Base-by-base conservation (phyloP, 139 green algal genomes). In the Diplosphaera chodatii region DNA sequence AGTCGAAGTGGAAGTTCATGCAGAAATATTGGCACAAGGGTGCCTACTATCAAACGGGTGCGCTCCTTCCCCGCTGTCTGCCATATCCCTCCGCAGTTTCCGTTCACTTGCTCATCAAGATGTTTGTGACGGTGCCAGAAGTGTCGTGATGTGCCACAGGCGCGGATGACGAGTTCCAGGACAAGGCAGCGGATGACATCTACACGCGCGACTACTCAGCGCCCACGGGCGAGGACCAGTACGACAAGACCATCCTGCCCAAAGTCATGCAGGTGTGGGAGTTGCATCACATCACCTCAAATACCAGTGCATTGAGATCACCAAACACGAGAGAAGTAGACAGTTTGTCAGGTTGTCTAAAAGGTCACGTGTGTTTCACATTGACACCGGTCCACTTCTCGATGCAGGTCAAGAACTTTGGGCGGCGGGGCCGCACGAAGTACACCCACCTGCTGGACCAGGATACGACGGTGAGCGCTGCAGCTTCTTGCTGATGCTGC, bases 21-120 rank as follows among this genome's bases (percentile, higher is more conserved):
- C 94, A 99, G 75, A 98, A 98, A 82, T 99, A 99, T 82, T 99
- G 91, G 83, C 94, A 99, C 89, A 96, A 96, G 82, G 94, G 94
- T 16, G 94, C 94, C 1, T 99, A 93, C 84, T 99, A 96, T 80
- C 92, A 97, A 77, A 77, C 30, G 1, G 40, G 63, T n/a, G 66
- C 31, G n/a, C n/a, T n/a, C n/a, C n/a, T n/a, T n/a, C n/a, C n/a
- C n/a, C n/a, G n/a, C n/a, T n/a, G n/a, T n/a, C n/a, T n/a, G n/a
- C n/a, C n/a, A n/a, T n/a, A n/a, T n/a, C n/a, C n/a, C n/a, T n/a
- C n/a, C n/a, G n/a, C n/a, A n/a, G n/a, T n/a, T 31, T 40, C 29
- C 55, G 6, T 27, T 5, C 23, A 8, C 25, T 29, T 64, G 23
- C 15, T n/a, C n/a, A n/a, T n/a, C n/a, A n/a, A n/a, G n/a, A n/a